Conservation (phyloP, 768 basidiomycete species). For the Naganishia vaughanmartiniae region DNA sequence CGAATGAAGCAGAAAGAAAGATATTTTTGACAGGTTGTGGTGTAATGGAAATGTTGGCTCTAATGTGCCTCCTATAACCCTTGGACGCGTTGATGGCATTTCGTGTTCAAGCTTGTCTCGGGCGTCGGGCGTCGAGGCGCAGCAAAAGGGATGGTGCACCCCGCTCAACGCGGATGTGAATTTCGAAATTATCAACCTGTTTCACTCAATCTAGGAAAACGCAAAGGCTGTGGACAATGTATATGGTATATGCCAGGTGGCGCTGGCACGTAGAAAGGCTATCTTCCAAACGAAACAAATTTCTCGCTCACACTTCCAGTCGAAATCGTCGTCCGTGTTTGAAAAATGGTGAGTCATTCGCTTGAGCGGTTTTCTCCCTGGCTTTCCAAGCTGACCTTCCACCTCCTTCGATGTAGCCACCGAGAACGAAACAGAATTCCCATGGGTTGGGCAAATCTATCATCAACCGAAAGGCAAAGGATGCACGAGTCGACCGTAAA, state of each 20-base stretch:
- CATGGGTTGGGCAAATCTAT: slow-evolving; percentile 86
- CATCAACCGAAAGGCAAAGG: slow-evolving; percentile 83
- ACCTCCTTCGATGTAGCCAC: slow-evolving; percentile 29
- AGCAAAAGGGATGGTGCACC: background rate
- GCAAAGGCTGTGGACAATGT: background rate
- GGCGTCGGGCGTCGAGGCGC: too few relatives aligned
- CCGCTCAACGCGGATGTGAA: background rate
- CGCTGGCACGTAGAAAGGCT: background rate
- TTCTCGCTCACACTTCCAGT: background rate
- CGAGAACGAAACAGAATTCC: slow-evolving; percentile 46
- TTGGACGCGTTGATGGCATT: background rate
- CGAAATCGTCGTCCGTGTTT: background rate
- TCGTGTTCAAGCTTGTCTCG: too few relatives aligned
- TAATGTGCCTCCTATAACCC: background rate
- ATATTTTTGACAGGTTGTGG: too few relatives aligned
- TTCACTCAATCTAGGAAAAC: background rate
- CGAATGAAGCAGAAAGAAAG: too few relatives aligned
- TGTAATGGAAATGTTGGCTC: background rate
- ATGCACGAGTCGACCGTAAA: slow-evolving; percentile 55
- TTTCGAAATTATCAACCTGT: slow-evolving; percentile 3
- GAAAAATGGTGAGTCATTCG: background rate
- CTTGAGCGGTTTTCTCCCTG: background rate
- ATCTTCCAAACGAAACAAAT: background rate
- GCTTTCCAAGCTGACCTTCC: background rate
- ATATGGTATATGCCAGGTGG: background rate